Conservation (phyloP, 345 rosid species). For the Raphanus raphanistrum region DNA sequence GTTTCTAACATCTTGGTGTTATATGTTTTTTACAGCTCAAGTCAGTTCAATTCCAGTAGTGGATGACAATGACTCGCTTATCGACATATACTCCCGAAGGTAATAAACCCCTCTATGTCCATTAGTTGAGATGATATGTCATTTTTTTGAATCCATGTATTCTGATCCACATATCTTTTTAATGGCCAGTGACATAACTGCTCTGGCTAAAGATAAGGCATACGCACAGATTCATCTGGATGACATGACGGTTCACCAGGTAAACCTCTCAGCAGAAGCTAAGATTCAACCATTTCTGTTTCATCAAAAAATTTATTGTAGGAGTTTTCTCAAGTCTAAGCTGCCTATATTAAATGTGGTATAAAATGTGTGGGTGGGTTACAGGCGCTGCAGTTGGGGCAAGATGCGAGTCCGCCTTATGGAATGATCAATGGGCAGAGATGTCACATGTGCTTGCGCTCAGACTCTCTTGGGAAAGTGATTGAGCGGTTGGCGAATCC, state of each 20-base stretch:
- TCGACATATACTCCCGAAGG: conserved; percentile 87
- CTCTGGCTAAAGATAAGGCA: conserved; percentile 86
- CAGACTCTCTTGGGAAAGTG: conserved; percentile 74
- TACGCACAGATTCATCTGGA: conserved; percentile 93
- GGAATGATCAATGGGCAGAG: conserved; percentile 57
- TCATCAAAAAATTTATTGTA: not conserved
- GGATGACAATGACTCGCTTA: conserved; percentile 75
- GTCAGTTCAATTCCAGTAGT: conserved; percentile 94
- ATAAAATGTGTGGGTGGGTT: not conserved
- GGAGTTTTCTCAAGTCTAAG: no score
- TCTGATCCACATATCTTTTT: conserved; percentile 27
- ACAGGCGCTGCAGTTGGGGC: conserved; percentile 81
- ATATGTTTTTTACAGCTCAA: conserved; percentile 56
- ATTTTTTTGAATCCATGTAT: not conserved
- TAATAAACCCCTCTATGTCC: conserved; percentile 34
- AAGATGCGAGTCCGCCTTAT: conserved; percentile 58
- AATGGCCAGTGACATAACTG: conserved; percentile 70
- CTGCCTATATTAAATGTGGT: not conserved
- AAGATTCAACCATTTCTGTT: not conserved
- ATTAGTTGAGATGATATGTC: conserved; percentile 8
- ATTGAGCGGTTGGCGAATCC: conserved; percentile 80
- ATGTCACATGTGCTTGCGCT: conserved; percentile 84
- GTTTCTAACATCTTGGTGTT: conserved; percentile 16
- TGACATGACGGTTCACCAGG: conserved; percentile 91
- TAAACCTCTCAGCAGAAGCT: conserved; percentile 34